These are phyloP conservation scores for Nicotiana obtusifolia DNA, from an alignment of 257 asterid genomes.

Conservation along the genomic window DNA sequence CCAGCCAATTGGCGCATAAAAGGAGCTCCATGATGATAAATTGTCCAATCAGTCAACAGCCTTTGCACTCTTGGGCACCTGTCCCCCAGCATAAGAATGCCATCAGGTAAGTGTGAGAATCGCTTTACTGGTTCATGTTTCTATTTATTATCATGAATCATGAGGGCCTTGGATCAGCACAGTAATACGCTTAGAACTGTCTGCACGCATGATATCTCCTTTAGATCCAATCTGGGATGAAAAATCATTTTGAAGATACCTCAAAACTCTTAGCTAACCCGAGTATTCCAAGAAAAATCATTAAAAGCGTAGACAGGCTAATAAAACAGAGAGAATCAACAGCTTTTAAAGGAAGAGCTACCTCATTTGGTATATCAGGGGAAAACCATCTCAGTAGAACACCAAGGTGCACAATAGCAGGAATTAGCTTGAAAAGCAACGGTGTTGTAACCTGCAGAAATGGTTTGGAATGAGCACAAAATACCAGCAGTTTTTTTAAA, in stretches of 20 bases:
- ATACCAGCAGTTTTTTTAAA: neutral
- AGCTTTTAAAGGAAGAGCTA: slow-evolving; percentile 13
- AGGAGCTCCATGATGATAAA: neutral
- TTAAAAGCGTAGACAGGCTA: slow-evolving; percentile 9
- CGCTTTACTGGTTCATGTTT: slow-evolving; percentile 29
- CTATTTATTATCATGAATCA: slow-evolving; percentile 46
- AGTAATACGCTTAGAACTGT: slow-evolving; percentile 59
- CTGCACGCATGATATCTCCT: slow-evolving; percentile 63
- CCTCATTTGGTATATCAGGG: slow-evolving; percentile 58
- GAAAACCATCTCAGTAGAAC: slow-evolving; percentile 70
- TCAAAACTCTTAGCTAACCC: slow-evolving; percentile 27
- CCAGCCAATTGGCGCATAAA: neutral
- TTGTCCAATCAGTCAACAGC: slow-evolving; percentile 39
- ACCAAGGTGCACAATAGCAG: slow-evolving; percentile 72
- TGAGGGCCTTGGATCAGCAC: slow-evolving; percentile 61
- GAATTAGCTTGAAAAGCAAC: slow-evolving; percentile 73
- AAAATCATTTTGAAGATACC: slow-evolving; percentile 38
- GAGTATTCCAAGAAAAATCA: slow-evolving; percentile 21
- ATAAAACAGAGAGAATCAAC: neutral
- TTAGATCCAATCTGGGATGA: slow-evolving; percentile 63
- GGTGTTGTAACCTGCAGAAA: slow-evolving; percentile 73
- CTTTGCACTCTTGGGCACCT: slow-evolving; percentile 61
- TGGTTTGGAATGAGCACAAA: slow-evolving; percentile 19
- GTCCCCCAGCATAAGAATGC: slow-evolving; percentile 54
- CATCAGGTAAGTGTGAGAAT: slow-evolving; percentile 38